Conservation (phyloP, 768 basidiomycete genomes). For the Dioszegia crocea region DNA sequence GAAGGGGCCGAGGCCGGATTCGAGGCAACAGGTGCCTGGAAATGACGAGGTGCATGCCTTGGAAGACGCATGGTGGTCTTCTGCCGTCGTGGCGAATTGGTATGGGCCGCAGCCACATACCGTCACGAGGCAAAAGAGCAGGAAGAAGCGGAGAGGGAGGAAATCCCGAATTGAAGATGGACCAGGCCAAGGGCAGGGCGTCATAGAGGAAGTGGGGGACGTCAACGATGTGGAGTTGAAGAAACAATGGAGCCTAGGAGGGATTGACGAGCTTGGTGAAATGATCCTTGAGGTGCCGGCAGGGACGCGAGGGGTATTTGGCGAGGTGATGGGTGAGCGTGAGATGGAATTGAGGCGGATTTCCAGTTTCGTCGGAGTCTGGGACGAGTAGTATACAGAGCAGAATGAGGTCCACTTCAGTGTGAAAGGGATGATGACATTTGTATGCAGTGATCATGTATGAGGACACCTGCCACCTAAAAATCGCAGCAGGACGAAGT, state of each 20-base stretch:
- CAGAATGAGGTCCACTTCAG: too few species aligned
- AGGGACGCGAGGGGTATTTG: not conserved
- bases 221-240: not conserved
- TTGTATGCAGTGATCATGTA: too few species aligned
- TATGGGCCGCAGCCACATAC: constrained; percentile 29
- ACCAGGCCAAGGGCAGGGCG: not conserved
- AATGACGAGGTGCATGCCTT: too few species aligned
- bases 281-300: not conserved
- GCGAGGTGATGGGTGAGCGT: not conserved
- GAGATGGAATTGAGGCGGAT: not conserved
- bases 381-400: too few species aligned
- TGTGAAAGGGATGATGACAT: too few species aligned
- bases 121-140: not conserved
- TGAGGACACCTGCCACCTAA: too few species aligned
- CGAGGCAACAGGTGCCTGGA: not conserved
- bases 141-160: not conserved
- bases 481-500: too few species aligned
- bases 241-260: not conserved
- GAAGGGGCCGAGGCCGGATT: not conserved
- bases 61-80: constrained; percentile 35
- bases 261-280: not conserved
- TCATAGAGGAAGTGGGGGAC: not conserved
- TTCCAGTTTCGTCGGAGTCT: constrained; percentile 2
- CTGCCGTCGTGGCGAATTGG: constrained; percentile 33
- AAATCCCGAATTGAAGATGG: too few species aligned